Base-by-base conservation (phyloP, 2,329 filamentous ascomycete genomes). In the Nigrospora oryzae region DNA sequence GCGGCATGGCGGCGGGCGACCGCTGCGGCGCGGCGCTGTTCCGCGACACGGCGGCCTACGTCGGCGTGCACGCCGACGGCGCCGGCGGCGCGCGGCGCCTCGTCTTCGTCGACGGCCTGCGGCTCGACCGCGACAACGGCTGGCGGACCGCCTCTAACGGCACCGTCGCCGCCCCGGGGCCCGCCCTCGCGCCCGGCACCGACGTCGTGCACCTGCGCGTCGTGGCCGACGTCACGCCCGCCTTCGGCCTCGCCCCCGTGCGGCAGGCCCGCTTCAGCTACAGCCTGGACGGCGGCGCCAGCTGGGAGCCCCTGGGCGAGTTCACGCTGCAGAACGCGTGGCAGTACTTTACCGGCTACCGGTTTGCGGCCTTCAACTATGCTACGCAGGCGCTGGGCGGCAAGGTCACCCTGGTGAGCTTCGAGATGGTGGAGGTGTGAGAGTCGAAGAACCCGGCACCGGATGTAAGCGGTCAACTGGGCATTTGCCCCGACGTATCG, bases 11-110 rank as follows among this genome's bases (percentile, higher is more conserved):
- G 0, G 64, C 69, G 41, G 75, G 75, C 1, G 76, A 79, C 47
- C 61, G 66, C 8, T 62, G 68, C 0, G 76, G 75, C 1, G 59
- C 74, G 0, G 68, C 71, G 0, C 57, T 70, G 12, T 73, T 80
- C 56, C 68, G 76, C 2, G 72, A 79, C 48, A 58, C 61, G 11
- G 66, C 64, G 0, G 71, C 71, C 0, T 79, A 69, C 51, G 71
- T 79, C 30, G 74, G 70, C 2, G 57, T 79, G 11, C 53, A 66
- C 48, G 65, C 65, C 40, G 56, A 58, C 7, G 60, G 55, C 0
- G 46, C 46, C 34, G 47, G 33, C 3, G 50, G 57, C 38, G 28
- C 19, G 17, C 19, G n/a, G 5, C 51, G 49, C 8, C 46, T 67
- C 0, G 51, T 60, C 8, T 50, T 66, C 0, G 46, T 47, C 34